Evolutionary conservation across 495 filamentous ascomycete species (phyloP), one percentile per base, ranked within the genome.

Genomic region (Talaromyces adpressus): DNA sequence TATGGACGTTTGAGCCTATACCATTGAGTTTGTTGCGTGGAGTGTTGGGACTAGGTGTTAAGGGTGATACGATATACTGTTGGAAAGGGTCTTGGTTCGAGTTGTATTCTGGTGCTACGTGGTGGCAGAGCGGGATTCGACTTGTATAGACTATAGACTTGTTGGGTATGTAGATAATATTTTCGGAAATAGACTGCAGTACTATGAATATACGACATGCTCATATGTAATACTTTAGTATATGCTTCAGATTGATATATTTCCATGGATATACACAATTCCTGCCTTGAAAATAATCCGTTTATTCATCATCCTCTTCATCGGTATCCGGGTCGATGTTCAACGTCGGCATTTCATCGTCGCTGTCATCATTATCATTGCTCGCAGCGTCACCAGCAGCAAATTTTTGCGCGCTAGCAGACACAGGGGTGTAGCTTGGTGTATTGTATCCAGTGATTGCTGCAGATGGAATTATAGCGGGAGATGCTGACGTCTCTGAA

Each of bases 1-100:
- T 91, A 7, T 91, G 85, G 84, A 62, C 90, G 18, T 84, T 79
- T 64, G 87, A 91, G 72, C 88, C 88, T 0, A 72, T 91, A n/a
- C 89, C 89, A 0, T 20, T 89, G 1, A 90, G 87, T 66, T 68
- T 74, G 3, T 53, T 87, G 11, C 73, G 87, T 45, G 79, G 77
- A 9, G 62, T n/a, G 11, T 41, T 89, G 9, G 84, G 84, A 1
- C 69, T 81, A 11, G 84, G 80, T 3, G 64, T 65, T 7, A 54
- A 75, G 39, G 81, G 71, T 0, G 79, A 84, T 59, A 79, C 81
- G 3, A 84, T 80, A 75, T 85, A 80, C 82, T 77, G 86, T 67
- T 88, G 83, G 81, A 75, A 78, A 60, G 68, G 73, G 54, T 59
- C 76, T 39, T 83, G 84, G 64, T 70, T 83, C 59, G 79, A 75